These are phyloP conservation scores for Candolleomyces eurysporus DNA, from an alignment of 768 basidiomycete genomes.

Conservation along the genomic window DNA sequence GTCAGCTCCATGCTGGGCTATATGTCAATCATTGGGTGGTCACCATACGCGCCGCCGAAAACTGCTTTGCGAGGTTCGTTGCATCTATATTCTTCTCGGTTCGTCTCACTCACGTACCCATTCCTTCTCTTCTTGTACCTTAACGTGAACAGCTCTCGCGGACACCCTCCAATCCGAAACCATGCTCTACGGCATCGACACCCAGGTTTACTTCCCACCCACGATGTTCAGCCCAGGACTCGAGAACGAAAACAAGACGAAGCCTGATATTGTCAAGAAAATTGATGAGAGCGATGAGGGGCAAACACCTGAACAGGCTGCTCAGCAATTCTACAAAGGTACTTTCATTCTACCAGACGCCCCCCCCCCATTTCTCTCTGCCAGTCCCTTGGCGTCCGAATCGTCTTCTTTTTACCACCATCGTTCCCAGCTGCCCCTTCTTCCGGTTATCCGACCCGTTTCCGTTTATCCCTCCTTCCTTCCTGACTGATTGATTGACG, in stretches of 20 bases:
- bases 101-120: neutral
- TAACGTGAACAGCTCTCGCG: slow-evolving; percentile 58
- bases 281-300: slow-evolving; percentile 74
- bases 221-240: slow-evolving; percentile 80
- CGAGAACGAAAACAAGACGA: slow-evolving; percentile 71
- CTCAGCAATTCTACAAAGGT: slow-evolving; percentile 60
- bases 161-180: slow-evolving; percentile 82
- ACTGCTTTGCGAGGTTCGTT: slow-evolving; percentile 76
- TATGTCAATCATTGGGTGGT: slow-evolving; percentile 75
- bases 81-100: neutral
- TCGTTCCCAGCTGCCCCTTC: neutral
- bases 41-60: slow-evolving; percentile 81
- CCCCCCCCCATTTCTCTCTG: no score
- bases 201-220: slow-evolving; percentile 81
- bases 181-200: slow-evolving; percentile 69
- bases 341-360: slow-evolving; percentile 7
- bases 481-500: neutral
- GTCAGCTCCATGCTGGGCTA: slow-evolving; percentile 73
- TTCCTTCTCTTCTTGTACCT: slow-evolving; percentile 1
- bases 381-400: neutral
- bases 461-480: neutral
- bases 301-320: slow-evolving; percentile 61
- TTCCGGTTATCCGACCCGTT: no score
- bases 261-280: slow-evolving; percentile 70
- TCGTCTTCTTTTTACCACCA: neutral